Evolutionary conservation across 495 filamentous ascomycete species (phyloP).

Genomic region (Extremus antarcticus): DNA sequence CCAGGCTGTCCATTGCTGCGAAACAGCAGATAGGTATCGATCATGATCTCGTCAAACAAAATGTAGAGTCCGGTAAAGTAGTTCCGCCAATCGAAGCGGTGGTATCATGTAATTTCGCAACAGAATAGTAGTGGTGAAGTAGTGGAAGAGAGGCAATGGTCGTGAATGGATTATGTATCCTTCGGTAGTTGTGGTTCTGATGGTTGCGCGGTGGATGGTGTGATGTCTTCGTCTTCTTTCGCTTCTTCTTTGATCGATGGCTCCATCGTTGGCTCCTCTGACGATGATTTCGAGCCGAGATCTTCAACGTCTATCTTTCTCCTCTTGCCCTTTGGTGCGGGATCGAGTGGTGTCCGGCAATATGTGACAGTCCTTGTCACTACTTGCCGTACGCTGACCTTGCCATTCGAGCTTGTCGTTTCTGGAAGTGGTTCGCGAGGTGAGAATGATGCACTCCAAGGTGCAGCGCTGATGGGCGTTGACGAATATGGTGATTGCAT

Average conservation of each 20-base stretch:
- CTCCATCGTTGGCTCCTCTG: conserved; percentile 5
- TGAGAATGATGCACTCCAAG: conserved; percentile 33
- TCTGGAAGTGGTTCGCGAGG: conserved; percentile 53
- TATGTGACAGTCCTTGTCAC: conserved; percentile 70
- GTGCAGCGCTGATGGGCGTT: conserved; percentile 17
- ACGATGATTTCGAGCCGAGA: conserved; percentile 1
- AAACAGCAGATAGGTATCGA: conserved; percentile 7
- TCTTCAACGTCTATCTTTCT: conserved; percentile 49
- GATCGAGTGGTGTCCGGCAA: conserved; percentile 27
- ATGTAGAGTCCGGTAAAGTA: neutral
- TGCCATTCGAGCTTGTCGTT: conserved; percentile 37
- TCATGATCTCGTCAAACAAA: conserved; percentile 13
- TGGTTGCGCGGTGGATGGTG: neutral
- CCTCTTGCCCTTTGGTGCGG: conserved; percentile 59
- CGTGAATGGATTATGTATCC: neutral
- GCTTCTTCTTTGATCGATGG: conserved; percentile 9
- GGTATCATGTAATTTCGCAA: too few species aligned
- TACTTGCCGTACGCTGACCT: conserved; percentile 49
- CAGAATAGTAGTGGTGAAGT: neutral
- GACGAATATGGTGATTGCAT: conserved; percentile 8
- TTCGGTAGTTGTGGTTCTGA: neutral
- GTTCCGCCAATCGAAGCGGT: neutral
- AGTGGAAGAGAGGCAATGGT: neutral
- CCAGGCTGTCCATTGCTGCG: conserved; percentile 7
- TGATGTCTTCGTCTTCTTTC: conserved; percentile 1